Evolutionary conservation across 768 basidiomycete genomes (phyloP), one percentile per base, ranked within the genome.

Genomic region (Hericium coralloides): DNA sequence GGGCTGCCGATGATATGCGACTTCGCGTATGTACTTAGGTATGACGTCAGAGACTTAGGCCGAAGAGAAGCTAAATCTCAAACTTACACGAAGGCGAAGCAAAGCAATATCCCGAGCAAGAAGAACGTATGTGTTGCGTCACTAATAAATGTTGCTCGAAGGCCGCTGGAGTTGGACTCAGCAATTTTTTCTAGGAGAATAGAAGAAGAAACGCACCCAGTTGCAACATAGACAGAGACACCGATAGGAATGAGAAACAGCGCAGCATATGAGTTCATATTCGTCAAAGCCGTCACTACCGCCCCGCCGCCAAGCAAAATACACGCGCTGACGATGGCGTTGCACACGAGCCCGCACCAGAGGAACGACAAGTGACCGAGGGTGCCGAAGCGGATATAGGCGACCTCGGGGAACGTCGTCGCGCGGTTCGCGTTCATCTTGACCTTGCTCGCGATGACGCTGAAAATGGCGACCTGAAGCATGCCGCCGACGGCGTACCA

Each of bases 231-330:
- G 25, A 71, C 64, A 22, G 68, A 68, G 22, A 76, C 73, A 9
- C 71, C 72, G 7, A 75, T 58, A 1, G 75, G 75, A n/a, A 76
- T 69, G 12, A 77, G 65, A 64, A 74, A 72, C 38, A 68, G 65
- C 12, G 73, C 71, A 1, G 74, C 74, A 56, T 70, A 69, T 23
- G 69, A 64, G 53, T 71, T 72, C 66, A 74, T 74, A 8, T 73
- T 74, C 18, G 74, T 74, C 38, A 76, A 62, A 1, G 72, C 67
- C 55, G 69, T 70, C 26, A 76, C 71, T 9, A 71, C 71, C 9
- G 72, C 67, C 12, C 70, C 69, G 8, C 71, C 74, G 6, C 75
- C 74, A 6, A 77, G 64, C 4, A 76, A 63, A 15, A 75, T 60
- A 53, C 65, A 67, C 18, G 72, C 63, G 7, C 69, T 66, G 37